phyloP scores from a whole-genome alignment of 2,329 filamentous ascomycete species.

The Aurifilum marmelostoma region DNA sequence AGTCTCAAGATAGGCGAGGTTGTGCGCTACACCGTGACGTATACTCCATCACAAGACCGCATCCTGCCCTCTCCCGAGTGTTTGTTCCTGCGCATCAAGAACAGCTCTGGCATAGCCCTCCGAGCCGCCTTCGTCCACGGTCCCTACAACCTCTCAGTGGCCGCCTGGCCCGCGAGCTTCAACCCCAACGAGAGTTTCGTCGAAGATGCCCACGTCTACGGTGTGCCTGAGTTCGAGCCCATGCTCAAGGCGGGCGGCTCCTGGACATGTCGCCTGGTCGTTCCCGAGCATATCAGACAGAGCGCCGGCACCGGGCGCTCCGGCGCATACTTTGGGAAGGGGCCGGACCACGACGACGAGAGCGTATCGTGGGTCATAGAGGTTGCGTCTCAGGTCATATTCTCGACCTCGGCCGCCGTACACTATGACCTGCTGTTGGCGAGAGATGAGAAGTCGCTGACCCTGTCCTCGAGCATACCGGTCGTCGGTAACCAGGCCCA shows the following conservation, averaged over 20 bases:
- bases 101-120: slow-evolving; percentile 85
- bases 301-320: slow-evolving; percentile 55
- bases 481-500: slow-evolving; percentile 49
- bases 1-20: slow-evolving; percentile 89
- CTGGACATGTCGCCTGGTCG: slow-evolving; percentile 78
- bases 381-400: slow-evolving; percentile 89
- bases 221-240: slow-evolving; percentile 89
- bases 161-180: slow-evolving; percentile 83
- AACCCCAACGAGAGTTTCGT: slow-evolving; percentile 76
- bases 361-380: slow-evolving; percentile 88
- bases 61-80: slow-evolving; percentile 83
- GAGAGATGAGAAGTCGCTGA: slow-evolving; percentile 81
- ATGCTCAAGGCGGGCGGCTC: slow-evolving; percentile 92
- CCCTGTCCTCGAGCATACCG: slow-evolving; percentile 57
- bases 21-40: slow-evolving; percentile 88
- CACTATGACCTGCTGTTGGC: slow-evolving; percentile 86
- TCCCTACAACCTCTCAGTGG: slow-evolving; percentile 86
- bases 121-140: slow-evolving; percentile 96
- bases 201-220: slow-evolving; percentile 69
- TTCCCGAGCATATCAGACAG: slow-evolving; percentile 78
- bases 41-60: slow-evolving; percentile 85
- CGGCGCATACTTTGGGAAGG: slow-evolving; percentile 49
- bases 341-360: slow-evolving; percentile 50
- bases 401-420: slow-evolving; percentile 85
- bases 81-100: slow-evolving; percentile 86